Evolutionary conservation across 768 basidiomycete species (phyloP).

Genomic region (Chalciporus sphaerocephalus): DNA sequence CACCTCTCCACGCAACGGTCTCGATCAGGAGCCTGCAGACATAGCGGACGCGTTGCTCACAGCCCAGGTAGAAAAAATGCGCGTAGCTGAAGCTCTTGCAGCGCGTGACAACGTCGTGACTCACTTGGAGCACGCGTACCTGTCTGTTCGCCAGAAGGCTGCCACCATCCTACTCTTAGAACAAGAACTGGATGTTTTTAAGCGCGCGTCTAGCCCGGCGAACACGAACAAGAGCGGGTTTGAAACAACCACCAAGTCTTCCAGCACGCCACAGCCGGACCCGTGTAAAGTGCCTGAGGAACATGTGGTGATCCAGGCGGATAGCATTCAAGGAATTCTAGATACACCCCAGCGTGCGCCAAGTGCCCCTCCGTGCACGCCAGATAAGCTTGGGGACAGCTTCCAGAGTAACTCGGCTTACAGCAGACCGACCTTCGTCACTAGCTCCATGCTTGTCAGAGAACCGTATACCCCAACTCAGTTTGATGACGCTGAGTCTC

Average conservation of each 20-base stretch:
- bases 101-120: conserved; percentile 62
- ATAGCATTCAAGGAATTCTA: background rate
- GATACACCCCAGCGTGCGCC: background rate
- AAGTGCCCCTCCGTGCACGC: conserved; percentile 12
- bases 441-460: conserved; percentile 5
- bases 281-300: background rate
- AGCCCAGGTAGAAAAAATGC: conserved; percentile 48
- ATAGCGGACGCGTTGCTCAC: conserved; percentile 51
- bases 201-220: conserved; percentile 21
- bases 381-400: conserved; percentile 19
- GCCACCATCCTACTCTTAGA: conserved; percentile 47
- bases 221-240: conserved; percentile 6
- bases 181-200: conserved; percentile 33
- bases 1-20: no score
- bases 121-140: conserved; percentile 56
- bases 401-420: conserved; percentile 29
- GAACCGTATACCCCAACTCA: background rate
- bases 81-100: conserved; percentile 51
- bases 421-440: conserved; percentile 12
- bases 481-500: conserved; percentile 2
- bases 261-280: conserved; percentile 1
- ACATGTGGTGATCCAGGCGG: conserved; percentile 1
- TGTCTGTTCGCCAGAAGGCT: conserved; percentile 58
- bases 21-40: conserved; percentile 7
- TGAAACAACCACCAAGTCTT: background rate